Base-by-base conservation (phyloP, 352 stramenopile genomes). In the Phytophthora pseudosyringae region DNA sequence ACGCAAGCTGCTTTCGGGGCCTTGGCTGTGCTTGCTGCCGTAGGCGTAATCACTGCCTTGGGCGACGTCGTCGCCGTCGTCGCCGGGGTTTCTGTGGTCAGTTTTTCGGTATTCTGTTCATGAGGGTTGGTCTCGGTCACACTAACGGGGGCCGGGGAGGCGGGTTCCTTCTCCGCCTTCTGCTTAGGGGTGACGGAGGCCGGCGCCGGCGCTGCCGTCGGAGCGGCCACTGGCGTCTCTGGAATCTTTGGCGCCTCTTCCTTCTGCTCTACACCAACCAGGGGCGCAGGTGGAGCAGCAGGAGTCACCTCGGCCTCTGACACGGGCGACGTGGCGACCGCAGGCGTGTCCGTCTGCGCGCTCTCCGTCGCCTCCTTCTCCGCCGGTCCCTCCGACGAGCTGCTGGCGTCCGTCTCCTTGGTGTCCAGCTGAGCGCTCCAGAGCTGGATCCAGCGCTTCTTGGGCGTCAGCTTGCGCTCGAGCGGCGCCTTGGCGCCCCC, bases 391-490 rank as follows among this genome's bases (percentile, higher is more conserved):
- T 71, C 65, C 6, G 31, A 57, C 10, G 33, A 55, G 28, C 51
- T 74, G 11, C 54, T 53, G 12, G 40, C 25, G 40, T 73, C 46
- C 44, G 51, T 69, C 9, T 75, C 58, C 33, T 58, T 65, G 3
- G 43, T 64, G 39, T 73, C 73, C 49, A 77, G 38, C 62, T 93
- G 74, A 13, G 77, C 73, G 33, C 69, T 90, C 85, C 85, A 93
- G 5, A 76, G 58, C 67, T 86, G 80, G 45, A 93, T 91, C 85
- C 85, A 93, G 52, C 78, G 76, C 72, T 90, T 86, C 73, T 93
- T 91, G 50, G 83, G 85, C 53, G 85, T 90, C 13, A 90, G 64
- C 28, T 75, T 79, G 18, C 69, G 64, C 35, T 74, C 71, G 16
- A 71, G 52, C 40, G 56, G 31, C 18, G 47, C 32, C 49, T 76